These are phyloP conservation scores for Berberis vulgaris DNA, from an alignment of 164 flowering plant genomes.

Conservation along the genomic window DNA sequence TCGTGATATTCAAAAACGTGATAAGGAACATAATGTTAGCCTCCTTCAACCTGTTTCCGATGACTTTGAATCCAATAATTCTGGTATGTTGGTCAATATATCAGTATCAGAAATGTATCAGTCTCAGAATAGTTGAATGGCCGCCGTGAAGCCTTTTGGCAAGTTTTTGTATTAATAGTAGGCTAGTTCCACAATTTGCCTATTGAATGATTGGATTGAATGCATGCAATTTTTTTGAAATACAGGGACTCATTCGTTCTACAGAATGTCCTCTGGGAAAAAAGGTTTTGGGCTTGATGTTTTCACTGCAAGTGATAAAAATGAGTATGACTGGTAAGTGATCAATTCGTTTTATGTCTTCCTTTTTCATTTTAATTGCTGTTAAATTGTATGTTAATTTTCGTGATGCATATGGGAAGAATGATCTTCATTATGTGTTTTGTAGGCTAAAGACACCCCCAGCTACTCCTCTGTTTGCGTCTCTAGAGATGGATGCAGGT, in stretches of 20 bases:
- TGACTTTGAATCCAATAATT: conserved; percentile 30
- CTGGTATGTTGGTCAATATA: conserved; percentile 4
- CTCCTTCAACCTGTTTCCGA: conserved; percentile 57
- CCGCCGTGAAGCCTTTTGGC: too few relatives aligned
- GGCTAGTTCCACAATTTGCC: background rate
- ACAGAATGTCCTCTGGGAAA: conserved; percentile 35
- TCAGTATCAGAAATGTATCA: too few relatives aligned
- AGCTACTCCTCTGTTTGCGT: conserved; percentile 67
- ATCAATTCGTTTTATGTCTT: background rate
- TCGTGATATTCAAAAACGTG: conserved; percentile 39
- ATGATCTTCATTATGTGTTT: too few relatives aligned
- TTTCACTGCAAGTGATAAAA: conserved; percentile 30
- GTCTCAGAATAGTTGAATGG: too few relatives aligned
- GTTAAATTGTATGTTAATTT: background rate
- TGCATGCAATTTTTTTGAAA: background rate
- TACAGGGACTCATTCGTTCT: conserved; percentile 29
- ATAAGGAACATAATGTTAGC: conserved; percentile 28
- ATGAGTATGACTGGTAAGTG: conserved; percentile 54
- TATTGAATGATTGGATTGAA: too few relatives aligned
- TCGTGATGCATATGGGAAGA: background rate
- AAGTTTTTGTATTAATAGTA: background rate
- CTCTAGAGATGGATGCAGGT: conserved; percentile 54
- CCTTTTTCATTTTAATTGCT: background rate
- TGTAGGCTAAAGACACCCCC: conserved; percentile 69
- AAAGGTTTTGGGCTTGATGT: conserved; percentile 27